phyloP scores from a whole-genome alignment of 768 basidiomycete species.

The Vararia minispora region DNA sequence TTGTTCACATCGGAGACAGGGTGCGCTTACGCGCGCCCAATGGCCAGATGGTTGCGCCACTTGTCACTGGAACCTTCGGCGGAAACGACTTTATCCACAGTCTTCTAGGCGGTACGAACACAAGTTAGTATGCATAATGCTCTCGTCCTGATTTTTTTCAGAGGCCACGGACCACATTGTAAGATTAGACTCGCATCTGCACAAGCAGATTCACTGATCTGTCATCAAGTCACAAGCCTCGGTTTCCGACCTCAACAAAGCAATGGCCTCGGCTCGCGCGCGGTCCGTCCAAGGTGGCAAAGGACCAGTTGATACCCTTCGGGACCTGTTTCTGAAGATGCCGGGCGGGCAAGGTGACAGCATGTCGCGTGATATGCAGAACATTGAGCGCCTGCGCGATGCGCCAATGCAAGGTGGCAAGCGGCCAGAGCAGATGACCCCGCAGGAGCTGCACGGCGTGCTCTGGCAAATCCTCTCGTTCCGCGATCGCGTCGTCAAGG shows the following conservation, averaged over 20 bases:
- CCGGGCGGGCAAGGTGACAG: slow-evolving; percentile 53
- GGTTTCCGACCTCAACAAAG: slow-evolving; percentile 76
- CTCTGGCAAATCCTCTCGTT: slow-evolving; percentile 84
- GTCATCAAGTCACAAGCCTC: slow-evolving; percentile 42
- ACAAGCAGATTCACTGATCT: background rate
- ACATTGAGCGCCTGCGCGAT: slow-evolving; percentile 45
- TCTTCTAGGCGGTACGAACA: slow-evolving; percentile 51
- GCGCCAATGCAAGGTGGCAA: slow-evolving; percentile 42
- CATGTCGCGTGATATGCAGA: slow-evolving; percentile 57
- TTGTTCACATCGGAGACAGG: slow-evolving; percentile 78
- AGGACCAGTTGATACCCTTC: slow-evolving; percentile 36
- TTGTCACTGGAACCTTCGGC: slow-evolving; percentile 80
- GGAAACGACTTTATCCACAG: slow-evolving; percentile 73
- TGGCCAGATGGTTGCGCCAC: slow-evolving; percentile 65
- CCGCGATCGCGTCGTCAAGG: slow-evolving; percentile 77
- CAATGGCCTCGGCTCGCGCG: slow-evolving; percentile 61
- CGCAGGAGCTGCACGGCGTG: slow-evolving; percentile 75
- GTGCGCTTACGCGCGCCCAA: slow-evolving; percentile 65
- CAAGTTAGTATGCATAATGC: background rate
- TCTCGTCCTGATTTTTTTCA: slow-evolving; percentile 13
- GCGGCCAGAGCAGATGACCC: slow-evolving; percentile 71
- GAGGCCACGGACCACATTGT: slow-evolving; percentile 58
- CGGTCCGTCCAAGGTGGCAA: slow-evolving; percentile 21
- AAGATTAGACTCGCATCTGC: slow-evolving; percentile 11
- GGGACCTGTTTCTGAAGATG: slow-evolving; percentile 47